phyloP scores from a whole-genome alignment of 441 rosid genomes.

The Adansonia rubrostipa region DNA sequence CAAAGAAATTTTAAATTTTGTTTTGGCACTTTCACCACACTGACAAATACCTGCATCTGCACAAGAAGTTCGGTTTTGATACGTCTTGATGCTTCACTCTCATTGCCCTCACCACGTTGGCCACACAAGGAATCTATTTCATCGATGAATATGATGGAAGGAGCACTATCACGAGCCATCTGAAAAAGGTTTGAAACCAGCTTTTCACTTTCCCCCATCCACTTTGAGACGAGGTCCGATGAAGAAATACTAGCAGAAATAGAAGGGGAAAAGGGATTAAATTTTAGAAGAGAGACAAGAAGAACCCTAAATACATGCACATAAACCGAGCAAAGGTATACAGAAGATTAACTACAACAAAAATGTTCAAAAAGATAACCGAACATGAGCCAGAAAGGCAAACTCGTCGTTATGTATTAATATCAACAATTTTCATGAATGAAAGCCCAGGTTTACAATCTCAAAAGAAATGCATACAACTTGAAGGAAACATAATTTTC shows the following conservation, averaged over 20 bases:
- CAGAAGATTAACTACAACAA: not conserved
- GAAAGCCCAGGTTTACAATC: not conserved
- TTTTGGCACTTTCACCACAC: conserved; percentile 9
- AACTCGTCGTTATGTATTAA: not conserved
- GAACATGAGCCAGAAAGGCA: not conserved
- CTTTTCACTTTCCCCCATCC: conserved; percentile 99
- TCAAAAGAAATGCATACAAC: not conserved
- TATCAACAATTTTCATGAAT: not conserved
- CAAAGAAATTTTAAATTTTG: not conserved
- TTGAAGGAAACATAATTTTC: not conserved
- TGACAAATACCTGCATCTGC: conserved; percentile 90
- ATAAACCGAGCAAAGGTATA: not conserved
- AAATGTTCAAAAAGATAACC: not conserved
- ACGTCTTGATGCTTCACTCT: conserved; percentile 99
- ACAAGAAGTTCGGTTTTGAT: conserved; percentile 99
- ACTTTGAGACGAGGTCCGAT: conserved; percentile 97
- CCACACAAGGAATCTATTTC: conserved; percentile 99
- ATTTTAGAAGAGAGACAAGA: not conserved
- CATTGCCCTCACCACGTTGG: conserved; percentile 98
- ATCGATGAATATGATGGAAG: conserved; percentile 92
- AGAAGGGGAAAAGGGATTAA: conserved; percentile 23
- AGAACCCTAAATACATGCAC: not conserved
- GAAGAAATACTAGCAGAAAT: conserved; percentile 74
- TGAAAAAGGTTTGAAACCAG: conserved; percentile 94
- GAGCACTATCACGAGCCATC: conserved; percentile 99